phyloP scores from a whole-genome alignment of 2,329 filamentous ascomycete species.

The Neurospora sp. region DNA sequence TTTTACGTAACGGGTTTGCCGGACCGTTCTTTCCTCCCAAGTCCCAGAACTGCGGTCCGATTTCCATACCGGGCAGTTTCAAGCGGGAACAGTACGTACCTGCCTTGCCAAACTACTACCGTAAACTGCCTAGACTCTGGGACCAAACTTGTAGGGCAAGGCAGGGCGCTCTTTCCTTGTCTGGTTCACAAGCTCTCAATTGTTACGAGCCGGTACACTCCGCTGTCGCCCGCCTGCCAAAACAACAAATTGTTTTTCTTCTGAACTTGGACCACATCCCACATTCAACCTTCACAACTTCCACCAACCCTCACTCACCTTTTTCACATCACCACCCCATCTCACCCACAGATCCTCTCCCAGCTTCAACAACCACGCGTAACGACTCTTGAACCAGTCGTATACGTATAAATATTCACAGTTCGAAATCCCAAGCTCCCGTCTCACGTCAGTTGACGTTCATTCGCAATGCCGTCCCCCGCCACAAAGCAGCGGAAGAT shows the following conservation, averaged over 20 bases:
- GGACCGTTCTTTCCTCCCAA: background rate
- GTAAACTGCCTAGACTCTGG: background rate
- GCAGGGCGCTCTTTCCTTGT: background rate
- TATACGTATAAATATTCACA: background rate
- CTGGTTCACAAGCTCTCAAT: background rate
- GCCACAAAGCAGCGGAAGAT: constrained; percentile 86
- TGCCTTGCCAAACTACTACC: background rate
- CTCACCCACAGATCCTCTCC: background rate
- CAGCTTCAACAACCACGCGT: background rate
- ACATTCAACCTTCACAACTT: background rate
- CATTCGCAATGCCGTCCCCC: constrained; percentile 48
- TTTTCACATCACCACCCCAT: background rate
- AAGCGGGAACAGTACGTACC: background rate
- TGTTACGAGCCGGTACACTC: background rate
- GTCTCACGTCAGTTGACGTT: background rate
- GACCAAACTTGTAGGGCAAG: background rate
- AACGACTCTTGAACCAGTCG: background rate
- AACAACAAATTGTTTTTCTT: background rate
- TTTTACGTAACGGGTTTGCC: background rate
- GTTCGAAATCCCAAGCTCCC: background rate
- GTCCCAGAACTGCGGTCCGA: background rate
- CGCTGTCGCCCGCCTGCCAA: background rate
- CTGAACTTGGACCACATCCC: background rate
- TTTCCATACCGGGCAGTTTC: background rate
- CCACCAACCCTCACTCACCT: background rate